Evolutionary conservation across 352 stramenopile species (phyloP), one percentile per base, ranked within the genome.

Genomic region (Phytophthora ohioensis): DNA sequence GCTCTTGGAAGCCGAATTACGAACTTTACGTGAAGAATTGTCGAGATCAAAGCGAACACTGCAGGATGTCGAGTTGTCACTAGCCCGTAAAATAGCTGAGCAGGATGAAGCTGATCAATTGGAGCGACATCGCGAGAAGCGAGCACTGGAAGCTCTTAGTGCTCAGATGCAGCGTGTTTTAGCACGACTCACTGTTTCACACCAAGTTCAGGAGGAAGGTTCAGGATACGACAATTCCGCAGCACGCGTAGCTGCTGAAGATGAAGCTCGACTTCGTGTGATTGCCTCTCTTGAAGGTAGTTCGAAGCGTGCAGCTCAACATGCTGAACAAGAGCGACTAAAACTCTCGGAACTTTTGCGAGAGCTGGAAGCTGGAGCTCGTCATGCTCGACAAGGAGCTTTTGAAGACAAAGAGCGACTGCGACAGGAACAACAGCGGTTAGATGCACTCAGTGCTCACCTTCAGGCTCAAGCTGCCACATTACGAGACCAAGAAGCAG

Each of bases 331-430:
- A 32, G 88, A 93, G 35, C 91, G 88, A 52, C 51, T 78, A 10
- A 82, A 84, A 1, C 76, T 95, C 5, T 54, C 72, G 30, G 79
- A 76, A 43, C 48, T 95, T 4, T 60, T 93, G 4, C 60, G 64
- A 5, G 78, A 67, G 2, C 67, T 95, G 1, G 88, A 93, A 68
- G 61, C 71, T 12, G 85, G 78, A 5, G 70, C 91, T 35, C 80
- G 86, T 0, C 68, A 80, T 35, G 73, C 67, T 27, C 80, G 84
- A 5, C 83, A 91, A 48, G 84, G 88, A 55, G 74, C 88, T 31
- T 54, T 91, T 10, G 87, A 93, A 27, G 85, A 95, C 49, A 90
- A 91, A 47, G 86, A 95, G 71, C 81, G 88, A 3, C 48, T 95
- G 39, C 74, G 84, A 8, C 75, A 87, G 21, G 86, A 95, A 48